Conservation (phyloP, 176 grass and related monocot species). For the Cenchrus fungigraminus region DNA sequence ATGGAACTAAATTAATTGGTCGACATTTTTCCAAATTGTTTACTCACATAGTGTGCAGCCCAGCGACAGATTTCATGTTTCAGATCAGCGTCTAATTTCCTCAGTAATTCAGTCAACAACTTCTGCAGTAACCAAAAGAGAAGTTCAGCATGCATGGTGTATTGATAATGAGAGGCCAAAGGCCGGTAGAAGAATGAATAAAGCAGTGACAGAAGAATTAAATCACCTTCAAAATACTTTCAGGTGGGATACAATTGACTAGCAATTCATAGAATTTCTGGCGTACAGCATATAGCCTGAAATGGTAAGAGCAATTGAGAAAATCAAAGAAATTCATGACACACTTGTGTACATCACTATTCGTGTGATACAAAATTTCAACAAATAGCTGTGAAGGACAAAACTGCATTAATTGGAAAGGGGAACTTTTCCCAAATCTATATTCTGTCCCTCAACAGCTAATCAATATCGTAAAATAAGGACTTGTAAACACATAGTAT, state of each 20-base stretch:
- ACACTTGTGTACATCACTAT: background rate
- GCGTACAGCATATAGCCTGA: slow-evolving; percentile 84
- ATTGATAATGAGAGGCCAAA: background rate
- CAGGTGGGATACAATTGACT: slow-evolving; percentile 96
- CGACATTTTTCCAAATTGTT: background rate
- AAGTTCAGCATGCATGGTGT: slow-evolving; percentile 30
- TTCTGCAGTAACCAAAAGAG: slow-evolving; percentile 61
- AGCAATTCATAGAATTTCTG: slow-evolving; percentile 98
- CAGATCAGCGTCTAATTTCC: slow-evolving; percentile 90
- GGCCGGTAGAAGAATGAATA: background rate
- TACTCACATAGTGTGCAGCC: slow-evolving; percentile 98
- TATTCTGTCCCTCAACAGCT: background rate
- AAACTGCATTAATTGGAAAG: background rate
- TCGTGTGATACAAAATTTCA: slow-evolving; percentile 1
- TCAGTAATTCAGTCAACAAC: slow-evolving; percentile 84
- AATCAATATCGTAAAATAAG: background rate
- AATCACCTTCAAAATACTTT: slow-evolving; percentile 91
- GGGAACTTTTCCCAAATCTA: background rate
- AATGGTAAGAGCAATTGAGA: slow-evolving; percentile 16
- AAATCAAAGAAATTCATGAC: slow-evolving; percentile 18
- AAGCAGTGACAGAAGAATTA: slow-evolving; percentile 29
- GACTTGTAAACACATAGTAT: background rate
- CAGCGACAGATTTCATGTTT: slow-evolving; percentile 98
- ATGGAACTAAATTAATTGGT: background rate
- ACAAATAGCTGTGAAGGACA: background rate